A percentile compares a stretch with the other conserved stretches of the same genome.
Conservation (phyloP, 2,329 filamentous ascomycete species). For the Arthroderma uncinatum region DNA sequence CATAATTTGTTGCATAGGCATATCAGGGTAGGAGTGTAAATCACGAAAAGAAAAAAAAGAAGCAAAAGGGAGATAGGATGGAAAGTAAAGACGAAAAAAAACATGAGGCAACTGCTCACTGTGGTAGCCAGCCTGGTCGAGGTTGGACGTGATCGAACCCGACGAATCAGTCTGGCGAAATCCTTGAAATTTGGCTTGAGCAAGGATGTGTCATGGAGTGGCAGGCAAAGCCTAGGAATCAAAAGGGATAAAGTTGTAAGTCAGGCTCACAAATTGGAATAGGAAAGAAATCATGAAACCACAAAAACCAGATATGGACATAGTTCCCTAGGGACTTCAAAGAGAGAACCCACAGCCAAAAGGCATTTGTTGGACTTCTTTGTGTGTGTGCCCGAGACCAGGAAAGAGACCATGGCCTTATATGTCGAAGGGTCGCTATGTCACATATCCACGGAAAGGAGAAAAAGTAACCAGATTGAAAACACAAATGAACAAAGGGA, state of each 20-base stretch:
- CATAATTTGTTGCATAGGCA: conserved; percentile 6
- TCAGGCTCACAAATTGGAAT: neutral
- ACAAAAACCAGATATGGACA: neutral
- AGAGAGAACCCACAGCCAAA: neutral
- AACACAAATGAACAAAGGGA: conserved; percentile 9
- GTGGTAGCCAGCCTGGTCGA: neutral
- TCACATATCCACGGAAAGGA: neutral
- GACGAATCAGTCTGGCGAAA: neutral
- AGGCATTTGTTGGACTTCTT: neutral
- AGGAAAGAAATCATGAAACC: neutral
- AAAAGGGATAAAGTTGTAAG: too few relatives aligned
- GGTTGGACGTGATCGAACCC: neutral
- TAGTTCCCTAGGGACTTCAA: neutral
- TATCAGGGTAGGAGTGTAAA: conserved; percentile 1
- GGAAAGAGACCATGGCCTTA: neutral
- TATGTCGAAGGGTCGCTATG: neutral
- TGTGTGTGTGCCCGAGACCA: too few relatives aligned
- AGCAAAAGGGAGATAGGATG: neutral
- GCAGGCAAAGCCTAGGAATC: neutral
- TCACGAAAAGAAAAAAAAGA: conserved; percentile 2
- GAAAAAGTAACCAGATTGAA: conserved; percentile 8
- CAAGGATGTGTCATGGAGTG: too few relatives aligned
- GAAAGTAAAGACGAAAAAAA: neutral
- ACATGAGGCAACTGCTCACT: neutral
- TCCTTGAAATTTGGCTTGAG: neutral